These are phyloP conservation scores for Saksenaea vasiformis DNA, from an alignment of 371 early-diverging fungal species.

Conservation along the genomic window DNA sequence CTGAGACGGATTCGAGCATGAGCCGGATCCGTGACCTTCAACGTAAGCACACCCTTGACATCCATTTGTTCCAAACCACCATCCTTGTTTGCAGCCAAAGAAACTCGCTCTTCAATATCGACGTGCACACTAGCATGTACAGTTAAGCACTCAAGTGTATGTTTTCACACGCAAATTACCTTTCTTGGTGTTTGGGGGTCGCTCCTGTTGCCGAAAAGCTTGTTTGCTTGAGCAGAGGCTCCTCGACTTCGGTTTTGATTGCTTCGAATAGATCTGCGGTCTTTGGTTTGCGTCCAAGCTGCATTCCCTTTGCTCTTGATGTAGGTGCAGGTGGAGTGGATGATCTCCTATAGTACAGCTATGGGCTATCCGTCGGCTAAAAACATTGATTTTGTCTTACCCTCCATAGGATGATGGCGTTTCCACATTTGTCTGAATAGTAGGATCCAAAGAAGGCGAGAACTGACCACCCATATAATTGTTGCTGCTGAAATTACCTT, in stretches of 20 bases:
- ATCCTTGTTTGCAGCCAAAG: conserved; percentile 82
- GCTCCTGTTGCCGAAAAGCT: conserved; percentile 23
- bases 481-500: conserved; percentile 49
- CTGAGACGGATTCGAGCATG: conserved; percentile 60
- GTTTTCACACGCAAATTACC: conserved; percentile 5
- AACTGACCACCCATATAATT: conserved; percentile 47
- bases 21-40: conserved; percentile 73
- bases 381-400: conserved; percentile 5
- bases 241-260: conserved; percentile 79
- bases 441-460: conserved; percentile 51
- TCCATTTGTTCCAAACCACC: conserved; percentile 92
- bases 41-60: conserved; percentile 86
- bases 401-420: conserved; percentile 29
- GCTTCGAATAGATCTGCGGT: conserved; percentile 79
- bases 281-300: conserved; percentile 88
- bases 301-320: conserved; percentile 86
- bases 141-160: neutral
- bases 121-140: conserved; percentile 73
- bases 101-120: conserved; percentile 84
- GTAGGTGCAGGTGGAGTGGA: conserved; percentile 33
- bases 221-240: conserved; percentile 27
- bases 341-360: conserved; percentile 13
- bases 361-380: neutral
- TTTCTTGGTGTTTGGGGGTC: conserved; percentile 22
- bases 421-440: conserved; percentile 35